Evolutionary conservation across 148 eudicot genomes (phyloP).

Genomic region (Rhododendron ovatum): DNA sequence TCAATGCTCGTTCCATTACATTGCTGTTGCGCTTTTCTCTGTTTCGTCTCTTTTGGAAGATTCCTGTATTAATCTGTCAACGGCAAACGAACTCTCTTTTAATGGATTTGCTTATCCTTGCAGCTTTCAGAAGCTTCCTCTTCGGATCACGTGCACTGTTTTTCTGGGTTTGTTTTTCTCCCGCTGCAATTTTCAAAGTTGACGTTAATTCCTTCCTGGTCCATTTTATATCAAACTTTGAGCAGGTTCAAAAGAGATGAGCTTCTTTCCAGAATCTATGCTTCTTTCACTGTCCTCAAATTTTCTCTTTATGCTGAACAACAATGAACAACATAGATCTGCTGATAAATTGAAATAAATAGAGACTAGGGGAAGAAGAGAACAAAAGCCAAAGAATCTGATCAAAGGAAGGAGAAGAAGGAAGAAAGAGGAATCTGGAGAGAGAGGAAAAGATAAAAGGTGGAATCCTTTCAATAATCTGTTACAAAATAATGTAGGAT

Average conservation of each 20-base stretch:
- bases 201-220: not conserved
- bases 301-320: not conserved
- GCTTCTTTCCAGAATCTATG: conserved; percentile 2
- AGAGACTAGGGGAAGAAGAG: not conserved
- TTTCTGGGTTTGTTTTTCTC: not conserved
- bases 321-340: not conserved
- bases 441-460: not conserved
- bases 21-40: not conserved
- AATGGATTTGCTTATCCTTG: conserved; percentile 16
- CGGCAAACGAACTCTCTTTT: conserved; percentile 24
- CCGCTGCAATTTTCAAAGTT: not conserved
- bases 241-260: not conserved
- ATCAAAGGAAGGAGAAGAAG: not conserved
- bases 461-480: not conserved
- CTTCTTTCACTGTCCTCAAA: not conserved
- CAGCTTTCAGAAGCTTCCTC: conserved; percentile 9
- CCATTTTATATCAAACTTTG: not conserved
- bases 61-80: conserved; percentile 14
- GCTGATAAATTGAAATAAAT: not conserved
- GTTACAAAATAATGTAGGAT: not conserved
- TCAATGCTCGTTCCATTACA: not conserved
- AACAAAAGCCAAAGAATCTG: not conserved
- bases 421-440: not conserved
- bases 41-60: not conserved
- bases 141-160: not conserved